Percentiles rank a stretch among this genome's conserved stretches.
Evolutionary conservation across 495 filamentous ascomycete genomes (phyloP).

Genomic region (Aspergillus mulundensis): DNA sequence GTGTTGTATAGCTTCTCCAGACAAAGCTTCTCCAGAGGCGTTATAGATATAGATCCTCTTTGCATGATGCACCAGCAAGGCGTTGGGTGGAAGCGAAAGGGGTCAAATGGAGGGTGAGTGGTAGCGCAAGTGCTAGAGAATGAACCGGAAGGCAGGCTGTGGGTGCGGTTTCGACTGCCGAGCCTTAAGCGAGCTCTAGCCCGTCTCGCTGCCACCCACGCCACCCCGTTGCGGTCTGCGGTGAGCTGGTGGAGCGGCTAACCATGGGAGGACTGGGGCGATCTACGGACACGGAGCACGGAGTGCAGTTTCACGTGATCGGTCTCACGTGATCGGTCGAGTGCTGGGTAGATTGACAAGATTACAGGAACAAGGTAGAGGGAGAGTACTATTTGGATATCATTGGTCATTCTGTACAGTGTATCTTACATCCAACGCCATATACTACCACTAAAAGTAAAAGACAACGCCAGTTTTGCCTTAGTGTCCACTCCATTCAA

Average conservation of each 20-base stretch:
- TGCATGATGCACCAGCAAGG: conserved; percentile 14
- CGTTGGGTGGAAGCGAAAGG: conserved; percentile 36
- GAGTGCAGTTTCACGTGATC: conserved; percentile 1
- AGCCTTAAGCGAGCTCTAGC: conserved; percentile 20
- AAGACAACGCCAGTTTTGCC: background rate
- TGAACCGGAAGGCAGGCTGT: conserved; percentile 24
- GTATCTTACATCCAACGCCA: conserved; percentile 26
- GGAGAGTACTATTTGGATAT: no score
- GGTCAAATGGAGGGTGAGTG: conserved; percentile 10
- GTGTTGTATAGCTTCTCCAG: background rate
- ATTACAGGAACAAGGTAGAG: no score
- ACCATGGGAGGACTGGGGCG: background rate
- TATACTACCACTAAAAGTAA: conserved; percentile 17
- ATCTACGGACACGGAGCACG: background rate
- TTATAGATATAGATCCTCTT: background rate
- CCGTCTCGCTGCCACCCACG: conserved; percentile 30
- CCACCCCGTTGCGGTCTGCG: conserved; percentile 27
- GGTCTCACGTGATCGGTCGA: no score
- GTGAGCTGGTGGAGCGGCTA: conserved; percentile 12
- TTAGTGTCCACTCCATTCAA: conserved; percentile 95
- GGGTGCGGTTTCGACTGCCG: conserved; percentile 15
- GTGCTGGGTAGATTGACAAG: no score
- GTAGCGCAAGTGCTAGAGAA: conserved; percentile 37
- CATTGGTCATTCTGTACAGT: conserved; percentile 6
- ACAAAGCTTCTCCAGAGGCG: background rate